Conservation (phyloP, 2,329 filamentous ascomycete species). For the Colletotrichum sojae region DNA sequence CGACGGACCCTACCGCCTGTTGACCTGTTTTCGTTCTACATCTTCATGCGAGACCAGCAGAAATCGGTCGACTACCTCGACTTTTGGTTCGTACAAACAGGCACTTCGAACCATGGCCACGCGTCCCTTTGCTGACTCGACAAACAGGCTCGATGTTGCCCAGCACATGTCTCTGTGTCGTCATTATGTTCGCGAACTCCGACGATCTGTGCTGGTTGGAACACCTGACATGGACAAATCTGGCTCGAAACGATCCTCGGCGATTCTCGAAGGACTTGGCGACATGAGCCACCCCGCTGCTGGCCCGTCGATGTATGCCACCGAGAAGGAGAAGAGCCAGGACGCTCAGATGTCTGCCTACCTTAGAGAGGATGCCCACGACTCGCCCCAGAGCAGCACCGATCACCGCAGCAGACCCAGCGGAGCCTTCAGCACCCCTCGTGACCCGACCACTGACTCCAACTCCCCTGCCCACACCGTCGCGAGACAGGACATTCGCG, state of each 20-base stretch:
- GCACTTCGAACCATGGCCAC: conserved; percentile 19
- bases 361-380: conserved; percentile 77
- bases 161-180: conserved; percentile 98
- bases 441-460: conserved; percentile 78
- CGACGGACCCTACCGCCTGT: conserved; percentile 95
- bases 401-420: conserved; percentile 62
- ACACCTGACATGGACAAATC: conserved; percentile 91
- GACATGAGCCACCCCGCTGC: conserved; percentile 74
- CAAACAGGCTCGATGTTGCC: conserved; percentile 92
- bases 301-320: conserved; percentile 73
- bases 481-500: conserved; percentile 88
- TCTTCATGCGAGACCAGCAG: conserved; percentile 99
- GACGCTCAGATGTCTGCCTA: conserved; percentile 95
- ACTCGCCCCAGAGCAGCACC: conserved; percentile 67
- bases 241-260: conserved; percentile 87
- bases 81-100: conserved; percentile 81
- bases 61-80: conserved; percentile 97
- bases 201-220: conserved; percentile 91
- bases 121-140: conserved; percentile 37
- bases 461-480: conserved; percentile 88
- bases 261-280: conserved; percentile 79
- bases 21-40: conserved; percentile 98
- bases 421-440: conserved; percentile 72
- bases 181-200: conserved; percentile 95
- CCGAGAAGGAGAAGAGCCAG: conserved; percentile 81